A percentile compares a stretch with the other conserved stretches of the same genome.
These are phyloP conservation scores for Trichocladium uniseriatum DNA, from an alignment of 495 filamentous ascomycete genomes.

Conservation along the genomic window DNA sequence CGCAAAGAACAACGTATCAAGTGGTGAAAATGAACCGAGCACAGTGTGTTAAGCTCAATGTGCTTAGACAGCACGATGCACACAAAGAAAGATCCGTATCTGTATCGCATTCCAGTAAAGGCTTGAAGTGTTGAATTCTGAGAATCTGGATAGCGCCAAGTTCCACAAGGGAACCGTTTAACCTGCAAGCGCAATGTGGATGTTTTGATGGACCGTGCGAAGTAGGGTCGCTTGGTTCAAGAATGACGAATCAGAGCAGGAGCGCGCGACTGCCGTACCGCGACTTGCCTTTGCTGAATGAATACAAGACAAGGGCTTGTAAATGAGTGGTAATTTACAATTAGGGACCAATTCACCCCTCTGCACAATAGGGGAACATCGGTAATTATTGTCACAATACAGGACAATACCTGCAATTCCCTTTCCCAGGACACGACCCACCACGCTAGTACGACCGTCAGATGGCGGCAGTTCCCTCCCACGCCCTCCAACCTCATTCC, in stretches of 20 bases:
- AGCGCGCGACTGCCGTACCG: constrained; percentile 1
- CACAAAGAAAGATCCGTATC: too few species aligned
- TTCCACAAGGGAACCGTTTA: constrained; percentile 16
- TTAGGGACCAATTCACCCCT: not conserved
- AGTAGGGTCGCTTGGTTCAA: not conserved
- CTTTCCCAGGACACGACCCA: not conserved
- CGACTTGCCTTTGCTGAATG: not conserved
- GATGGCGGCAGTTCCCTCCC: constrained; percentile 3
- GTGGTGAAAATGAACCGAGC: too few species aligned
- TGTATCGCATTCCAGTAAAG: too few species aligned
- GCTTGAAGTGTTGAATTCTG: too few species aligned
- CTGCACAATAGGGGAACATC: not conserved
- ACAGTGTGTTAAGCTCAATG: too few species aligned
- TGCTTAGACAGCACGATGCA: too few species aligned
- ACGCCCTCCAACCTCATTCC: constrained; percentile 9
- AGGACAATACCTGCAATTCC: not conserved
- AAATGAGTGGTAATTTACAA: not conserved
- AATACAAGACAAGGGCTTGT: not conserved
- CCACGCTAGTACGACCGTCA: not conserved
- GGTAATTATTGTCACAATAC: too few species aligned
- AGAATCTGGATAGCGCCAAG: constrained; percentile 10
- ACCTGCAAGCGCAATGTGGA: not conserved
- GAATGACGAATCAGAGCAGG: constrained; percentile 3
- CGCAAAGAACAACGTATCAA: too few species aligned
- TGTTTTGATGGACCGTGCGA: constrained; percentile 13